Base-by-base conservation (phyloP, 2,329 filamentous ascomycete genomes). In the Xylariaceae sp. region DNA sequence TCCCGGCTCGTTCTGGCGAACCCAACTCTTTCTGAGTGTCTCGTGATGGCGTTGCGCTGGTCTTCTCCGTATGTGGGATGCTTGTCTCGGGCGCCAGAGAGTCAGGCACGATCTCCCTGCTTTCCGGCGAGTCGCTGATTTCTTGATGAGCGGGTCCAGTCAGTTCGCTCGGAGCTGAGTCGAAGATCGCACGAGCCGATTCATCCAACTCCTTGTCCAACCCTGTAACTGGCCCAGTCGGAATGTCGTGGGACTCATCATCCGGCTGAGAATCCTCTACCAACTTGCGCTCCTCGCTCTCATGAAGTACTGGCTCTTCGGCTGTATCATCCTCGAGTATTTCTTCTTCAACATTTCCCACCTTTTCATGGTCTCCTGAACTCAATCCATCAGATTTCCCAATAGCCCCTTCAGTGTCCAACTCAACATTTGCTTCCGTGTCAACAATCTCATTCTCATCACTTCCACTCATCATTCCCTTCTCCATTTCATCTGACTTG, bases 291-390 rank as follows among this genome's bases (percentile, higher is more conserved):
- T 76, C 72, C 9, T 70, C 69, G 29, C 71, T 72, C 61, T 78
- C 73, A 74, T 74, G 75, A 30, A 76, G 63, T 12, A 70, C 66
- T 49, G 72, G 66, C 60, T 77, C 72, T 57, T 78, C 73, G 63
- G 76, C 74, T 32, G 74, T 62, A 59, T 77, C 74, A 44, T 77
- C 73, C 11, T 72, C 70, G 47, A 64, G 65, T 9, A 68, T 54
- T 37, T 68, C 64, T 58, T 71, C 68, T 58, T 72, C 75, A 56
- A 72, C 64, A 46, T 71, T 70, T 44, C 70, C 64, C 55, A 66
- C 67, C 48, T 72, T 70, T 51, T 72, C 71, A 57, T 68, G 70
- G 42, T 59, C 67, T 56, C 70, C 71, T 41, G 64, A 68, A 54
- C 68, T 70, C 4, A 58, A 58, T 27, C 63, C 67, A 26, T 66